phyloP scores from a whole-genome alignment of 2,329 filamentous ascomycete genomes.

The Teratosphaeria gauchensis region DNA sequence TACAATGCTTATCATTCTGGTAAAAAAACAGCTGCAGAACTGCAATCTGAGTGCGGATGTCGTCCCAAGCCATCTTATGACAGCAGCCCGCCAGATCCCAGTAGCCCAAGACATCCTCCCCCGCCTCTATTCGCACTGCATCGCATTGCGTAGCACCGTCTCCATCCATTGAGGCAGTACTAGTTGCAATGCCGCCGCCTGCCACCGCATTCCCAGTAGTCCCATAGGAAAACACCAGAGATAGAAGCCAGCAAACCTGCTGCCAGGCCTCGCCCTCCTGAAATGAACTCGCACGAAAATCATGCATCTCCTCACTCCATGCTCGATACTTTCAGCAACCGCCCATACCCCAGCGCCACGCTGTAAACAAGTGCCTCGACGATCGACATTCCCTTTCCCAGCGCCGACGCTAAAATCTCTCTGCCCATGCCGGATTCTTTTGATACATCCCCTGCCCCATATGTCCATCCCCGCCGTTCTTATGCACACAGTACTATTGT shows the following conservation, averaged over 20 bases:
- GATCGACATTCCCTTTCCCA: background rate
- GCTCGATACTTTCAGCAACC: background rate
- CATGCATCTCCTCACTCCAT: background rate
- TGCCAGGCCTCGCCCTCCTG: background rate
- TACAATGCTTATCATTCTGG: background rate
- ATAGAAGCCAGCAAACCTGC: background rate
- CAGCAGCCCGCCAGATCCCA: background rate
- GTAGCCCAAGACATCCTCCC: background rate
- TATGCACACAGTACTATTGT: background rate
- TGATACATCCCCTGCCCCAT: background rate
- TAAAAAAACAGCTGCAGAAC: background rate
- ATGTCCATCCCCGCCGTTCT: background rate
- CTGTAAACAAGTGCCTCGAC: background rate
- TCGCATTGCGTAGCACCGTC: background rate
- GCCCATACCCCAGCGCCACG: background rate
- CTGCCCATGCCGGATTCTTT: background rate
- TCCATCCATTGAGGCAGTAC: background rate
- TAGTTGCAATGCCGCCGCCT: background rate
- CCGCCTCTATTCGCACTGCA: background rate
- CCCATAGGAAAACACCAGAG: background rate
- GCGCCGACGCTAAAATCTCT: constrained; percentile 1
- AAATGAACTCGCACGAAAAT: background rate
- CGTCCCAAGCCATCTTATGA: background rate
- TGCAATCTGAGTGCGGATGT: background rate
- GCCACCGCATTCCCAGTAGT: background rate